Base-by-base conservation (phyloP, 768 basidiomycete genomes). In the Amanita muscaria region DNA sequence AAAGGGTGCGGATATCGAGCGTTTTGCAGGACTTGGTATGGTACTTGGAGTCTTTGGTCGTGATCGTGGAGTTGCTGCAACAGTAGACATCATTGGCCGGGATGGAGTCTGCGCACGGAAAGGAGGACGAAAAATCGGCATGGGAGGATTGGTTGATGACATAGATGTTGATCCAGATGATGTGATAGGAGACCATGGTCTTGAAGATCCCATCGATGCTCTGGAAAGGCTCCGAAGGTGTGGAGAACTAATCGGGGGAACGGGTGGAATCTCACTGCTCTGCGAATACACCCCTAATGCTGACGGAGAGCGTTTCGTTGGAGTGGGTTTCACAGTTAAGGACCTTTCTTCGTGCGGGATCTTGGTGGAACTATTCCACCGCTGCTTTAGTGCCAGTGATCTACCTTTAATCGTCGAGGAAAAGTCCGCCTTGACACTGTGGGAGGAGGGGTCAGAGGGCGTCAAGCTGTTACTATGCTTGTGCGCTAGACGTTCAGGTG, bases 351-450 rank as follows among this genome's bases (percentile, higher is more conserved):
- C 81, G 14, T 65, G 51, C 37, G 78, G 68, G n/a, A 90, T 72
- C 54, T 69, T 86, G 1, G 87, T 89, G 4, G 87, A 90, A 51
- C 80, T 73, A 56, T 91, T 91, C 88, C 88, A 91, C 25, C 62
- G 67, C 48, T 78, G 79, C 52, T 75, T 74, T 25, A 51, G 38
- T 46, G 61, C 41, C 32, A 45, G 41, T 7, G 22, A 10, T 11
- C 59, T 61, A 41, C 51, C 55, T 53, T 74, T 77, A 39, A 70
- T 50, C 29, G 72, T 72, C 10, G 65, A 48, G 46, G 58, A 61
- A n/a, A 59, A 51, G 48, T 73, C 68, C 23, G 63, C 47, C 48
- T 62, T 71, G 47, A 60, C 55, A 19, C 60, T 58, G 39, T 61
- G 66, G 25, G 83, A 79, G 4, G 83, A 79, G 9, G 79, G 73